A percentile compares a stretch with the other conserved stretches of the same genome.
Conservation (phyloP, 148 eudicot species). For the Vaccinium vitisidaea region DNA sequence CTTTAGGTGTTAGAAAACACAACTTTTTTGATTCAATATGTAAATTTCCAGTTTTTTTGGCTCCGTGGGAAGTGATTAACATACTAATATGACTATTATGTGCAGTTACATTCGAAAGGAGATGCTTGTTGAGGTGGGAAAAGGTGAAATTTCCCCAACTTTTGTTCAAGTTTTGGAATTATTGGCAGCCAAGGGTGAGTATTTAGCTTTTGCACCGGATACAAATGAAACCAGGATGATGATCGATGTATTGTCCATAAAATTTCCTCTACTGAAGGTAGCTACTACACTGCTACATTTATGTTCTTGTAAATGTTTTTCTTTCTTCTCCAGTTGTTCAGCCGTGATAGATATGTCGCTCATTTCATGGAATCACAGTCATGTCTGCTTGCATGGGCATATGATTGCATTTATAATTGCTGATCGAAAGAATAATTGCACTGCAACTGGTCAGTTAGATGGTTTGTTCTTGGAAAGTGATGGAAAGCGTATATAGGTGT, state of each 20-base stretch:
- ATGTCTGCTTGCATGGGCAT: neutral
- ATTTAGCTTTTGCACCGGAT: conserved; percentile 87
- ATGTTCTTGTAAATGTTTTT: neutral
- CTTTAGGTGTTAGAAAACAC: neutral
- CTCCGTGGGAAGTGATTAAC: neutral
- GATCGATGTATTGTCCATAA: conserved; percentile 67
- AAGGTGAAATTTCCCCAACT: conserved; percentile 60
- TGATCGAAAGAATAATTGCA: neutral
- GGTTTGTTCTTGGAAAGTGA: conserved; percentile 11
- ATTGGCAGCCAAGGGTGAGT: conserved; percentile 55
- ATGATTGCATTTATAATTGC: neutral
- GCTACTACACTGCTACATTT: neutral
- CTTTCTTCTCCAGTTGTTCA: neutral
- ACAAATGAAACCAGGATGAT: conserved; percentile 69
- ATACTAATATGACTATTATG: neutral
- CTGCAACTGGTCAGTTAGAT: neutral
- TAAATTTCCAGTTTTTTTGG: neutral
- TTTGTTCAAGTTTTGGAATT: conserved; percentile 61
- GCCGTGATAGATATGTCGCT: neutral
- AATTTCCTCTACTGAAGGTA: conserved; percentile 86
- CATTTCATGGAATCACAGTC: neutral
- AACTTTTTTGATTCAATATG: neutral
- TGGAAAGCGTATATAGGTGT: neutral
- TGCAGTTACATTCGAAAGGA: conserved; percentile 64
- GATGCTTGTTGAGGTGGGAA: conserved; percentile 92